Base-by-base conservation (phyloP, 2,329 filamentous ascomycete genomes). In the Dryadomyces quercivorus region DNA sequence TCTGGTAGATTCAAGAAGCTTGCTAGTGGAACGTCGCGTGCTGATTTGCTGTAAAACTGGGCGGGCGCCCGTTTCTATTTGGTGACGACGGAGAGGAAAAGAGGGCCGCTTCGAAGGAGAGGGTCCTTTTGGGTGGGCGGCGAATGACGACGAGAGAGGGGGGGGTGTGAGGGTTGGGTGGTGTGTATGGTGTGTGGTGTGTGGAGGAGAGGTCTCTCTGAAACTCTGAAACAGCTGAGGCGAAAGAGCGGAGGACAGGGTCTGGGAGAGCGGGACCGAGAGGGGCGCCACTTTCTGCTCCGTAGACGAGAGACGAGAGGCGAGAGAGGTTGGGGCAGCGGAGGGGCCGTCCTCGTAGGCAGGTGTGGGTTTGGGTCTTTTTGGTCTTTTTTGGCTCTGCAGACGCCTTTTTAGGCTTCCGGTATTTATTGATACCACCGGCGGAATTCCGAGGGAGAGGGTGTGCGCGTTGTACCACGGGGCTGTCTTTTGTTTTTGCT, bases 41-140 rank as follows among this genome's bases (percentile, higher is more conserved):
- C 70, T 78, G 76, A 78, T 78, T 78, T 78, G 75, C 57, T 56
- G 58, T 44, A 46, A 22, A 43, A 48, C 47, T 18, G 50, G 50
- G 26, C 50, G 20, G 22, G 46, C 34, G 45, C 36, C 21, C 40
- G 21, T 57, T 50, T 38, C 50, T 54, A 47, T 46, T 51, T 54
- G 53, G 51, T 48, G 55, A 50, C 45, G 51, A 50, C 31, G 18
- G 20, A 9, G 50, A 45, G 10, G n/a, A 52, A 52, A 52, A 52
- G 50, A 52, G 50, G 50, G 50, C 50, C 42, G 21, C 50, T 36
- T 16, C 22, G 22, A 51, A 42, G 4, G 21, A n/a, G 40, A 51
- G 40, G 50, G 20, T 42, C 21, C 16, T 16, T 9, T 10, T 34
- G 38, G 43, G 50, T 13, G 40, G 40, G 43, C 31, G 50, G 20